Conservation (phyloP, 2,329 filamentous ascomycete genomes). For the Ceratocystiopsis minuta region DNA sequence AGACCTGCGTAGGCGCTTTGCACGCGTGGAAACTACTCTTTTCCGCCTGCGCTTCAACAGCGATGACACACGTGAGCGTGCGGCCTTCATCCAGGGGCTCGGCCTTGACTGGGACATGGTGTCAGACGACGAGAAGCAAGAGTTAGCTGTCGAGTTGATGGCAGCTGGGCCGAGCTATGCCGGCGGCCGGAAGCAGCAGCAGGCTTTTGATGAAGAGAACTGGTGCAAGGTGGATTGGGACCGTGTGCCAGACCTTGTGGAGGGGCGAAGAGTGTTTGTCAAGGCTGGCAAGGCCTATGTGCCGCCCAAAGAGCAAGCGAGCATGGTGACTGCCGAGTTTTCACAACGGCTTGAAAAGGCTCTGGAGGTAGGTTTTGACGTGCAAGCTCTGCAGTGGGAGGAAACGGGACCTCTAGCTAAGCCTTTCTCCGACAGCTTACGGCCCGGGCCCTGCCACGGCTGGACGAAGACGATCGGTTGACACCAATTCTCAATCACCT, state of each 20-base stretch:
- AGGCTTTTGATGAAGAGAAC: constrained; percentile 50
- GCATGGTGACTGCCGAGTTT: constrained; percentile 81
- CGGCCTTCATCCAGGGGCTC: constrained; percentile 57
- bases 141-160: constrained; percentile 42
- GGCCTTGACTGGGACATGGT: constrained; percentile 76
- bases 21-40: constrained; percentile 71
- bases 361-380: constrained; percentile 45
- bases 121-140: constrained; percentile 55
- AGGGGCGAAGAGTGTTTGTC: constrained; percentile 58
- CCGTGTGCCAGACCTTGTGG: constrained; percentile 75
- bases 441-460: constrained; percentile 70
- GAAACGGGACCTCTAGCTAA: not conserved
- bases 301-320: constrained; percentile 68
- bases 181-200: constrained; percentile 18
- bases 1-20: constrained; percentile 73
- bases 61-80: constrained; percentile 57
- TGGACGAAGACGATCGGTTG: constrained; percentile 92
- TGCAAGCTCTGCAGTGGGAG: constrained; percentile 1
- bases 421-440: constrained; percentile 41
- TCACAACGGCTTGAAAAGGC: constrained; percentile 60
- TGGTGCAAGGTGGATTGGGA: constrained; percentile 98
- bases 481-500: constrained; percentile 52
- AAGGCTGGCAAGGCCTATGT: constrained; percentile 79
- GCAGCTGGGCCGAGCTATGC: constrained; percentile 26
- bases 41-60: constrained; percentile 66